Percentiles rank a stretch among this genome's conserved stretches.
These are phyloP conservation scores for Trametopsis cervina DNA, from an alignment of 768 basidiomycete species.

Conservation along the genomic window DNA sequence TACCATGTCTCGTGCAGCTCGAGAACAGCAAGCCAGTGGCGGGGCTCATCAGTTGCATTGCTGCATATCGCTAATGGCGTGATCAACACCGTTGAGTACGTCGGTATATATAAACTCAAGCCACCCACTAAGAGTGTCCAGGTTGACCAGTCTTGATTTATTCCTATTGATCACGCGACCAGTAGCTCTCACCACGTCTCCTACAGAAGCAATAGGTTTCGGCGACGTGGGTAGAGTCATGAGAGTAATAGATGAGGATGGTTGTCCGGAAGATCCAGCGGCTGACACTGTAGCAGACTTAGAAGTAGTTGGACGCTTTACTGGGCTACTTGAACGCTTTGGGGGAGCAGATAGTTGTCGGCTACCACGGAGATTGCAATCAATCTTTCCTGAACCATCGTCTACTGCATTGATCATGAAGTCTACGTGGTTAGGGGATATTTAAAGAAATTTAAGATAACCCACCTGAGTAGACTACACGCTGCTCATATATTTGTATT, in stretches of 20 bases:
- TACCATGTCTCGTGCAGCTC: slow-evolving; percentile 49
- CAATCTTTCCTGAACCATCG: slow-evolving; percentile 69
- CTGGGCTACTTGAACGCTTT: not conserved
- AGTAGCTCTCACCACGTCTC: slow-evolving; percentile 37
- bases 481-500: slow-evolving; percentile 50
- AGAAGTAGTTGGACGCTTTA: not conserved
- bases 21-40: slow-evolving; percentile 47
- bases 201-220: slow-evolving; percentile 24
- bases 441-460: not conserved
- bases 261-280: not conserved
- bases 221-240: not conserved
- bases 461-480: slow-evolving; percentile 53
- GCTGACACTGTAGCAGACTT: not conserved
- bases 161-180: slow-evolving; percentile 38
- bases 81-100: too few relatives aligned
- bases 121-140: slow-evolving; percentile 46
- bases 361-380: slow-evolving; percentile 42
- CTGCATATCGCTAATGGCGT: slow-evolving; percentile 33
- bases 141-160: slow-evolving; percentile 35
- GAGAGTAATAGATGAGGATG: slow-evolving; percentile 21
- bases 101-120: too few relatives aligned
- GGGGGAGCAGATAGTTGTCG: not conserved
- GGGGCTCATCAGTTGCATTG: slow-evolving; percentile 52
- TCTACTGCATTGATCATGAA: slow-evolving; percentile 44
- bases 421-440: not conserved